Percentiles rank a stretch among this genome's conserved stretches.
These are phyloP conservation scores for Pseudozyma hubeiensis DNA, from an alignment of 1,284 basidiomycete genomes.

Conservation along the genomic window DNA sequence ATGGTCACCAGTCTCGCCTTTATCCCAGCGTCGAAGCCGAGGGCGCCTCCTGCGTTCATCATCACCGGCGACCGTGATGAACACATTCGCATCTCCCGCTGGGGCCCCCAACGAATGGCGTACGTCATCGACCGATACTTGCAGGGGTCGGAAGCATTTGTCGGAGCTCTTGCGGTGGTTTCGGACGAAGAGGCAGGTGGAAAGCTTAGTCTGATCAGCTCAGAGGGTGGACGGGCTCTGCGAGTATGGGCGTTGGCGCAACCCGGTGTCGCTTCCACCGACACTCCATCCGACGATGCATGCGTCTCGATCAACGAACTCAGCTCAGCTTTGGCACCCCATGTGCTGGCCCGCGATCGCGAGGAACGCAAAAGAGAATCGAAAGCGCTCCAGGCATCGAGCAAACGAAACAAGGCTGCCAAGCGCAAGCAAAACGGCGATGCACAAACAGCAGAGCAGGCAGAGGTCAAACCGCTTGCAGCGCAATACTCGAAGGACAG, in stretches of 20 bases:
- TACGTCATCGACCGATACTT: slow-evolving; percentile 62
- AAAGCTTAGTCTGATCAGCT: slow-evolving; percentile 41
- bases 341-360: slow-evolving; percentile 44
- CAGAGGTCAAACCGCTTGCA: slow-evolving; percentile 21
- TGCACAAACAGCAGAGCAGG: slow-evolving; percentile 4
- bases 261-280: slow-evolving; percentile 7
- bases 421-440: slow-evolving; percentile 33
- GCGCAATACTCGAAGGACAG: slow-evolving; percentile 37
- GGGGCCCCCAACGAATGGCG: slow-evolving; percentile 55
- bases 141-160: slow-evolving; percentile 55
- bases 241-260: slow-evolving; percentile 53
- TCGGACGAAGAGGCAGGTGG: slow-evolving; percentile 14
- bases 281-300: slow-evolving; percentile 16
- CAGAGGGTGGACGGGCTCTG: slow-evolving; percentile 56
- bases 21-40: slow-evolving; percentile 19
- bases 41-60: slow-evolving; percentile 42
- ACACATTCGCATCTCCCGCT: slow-evolving; percentile 66
- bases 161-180: slow-evolving; percentile 54
- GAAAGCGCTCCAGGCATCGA: slow-evolving; percentile 24
- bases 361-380: slow-evolving; percentile 48
- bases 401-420: slow-evolving; percentile 44
- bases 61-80: slow-evolving; percentile 65
- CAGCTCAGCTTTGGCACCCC: slow-evolving; percentile 26
- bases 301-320: slow-evolving; percentile 46
- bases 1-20: slow-evolving; percentile 62